phyloP scores from a whole-genome alignment of 208 protist genomes.

The Leishmania gerbilli region DNA sequence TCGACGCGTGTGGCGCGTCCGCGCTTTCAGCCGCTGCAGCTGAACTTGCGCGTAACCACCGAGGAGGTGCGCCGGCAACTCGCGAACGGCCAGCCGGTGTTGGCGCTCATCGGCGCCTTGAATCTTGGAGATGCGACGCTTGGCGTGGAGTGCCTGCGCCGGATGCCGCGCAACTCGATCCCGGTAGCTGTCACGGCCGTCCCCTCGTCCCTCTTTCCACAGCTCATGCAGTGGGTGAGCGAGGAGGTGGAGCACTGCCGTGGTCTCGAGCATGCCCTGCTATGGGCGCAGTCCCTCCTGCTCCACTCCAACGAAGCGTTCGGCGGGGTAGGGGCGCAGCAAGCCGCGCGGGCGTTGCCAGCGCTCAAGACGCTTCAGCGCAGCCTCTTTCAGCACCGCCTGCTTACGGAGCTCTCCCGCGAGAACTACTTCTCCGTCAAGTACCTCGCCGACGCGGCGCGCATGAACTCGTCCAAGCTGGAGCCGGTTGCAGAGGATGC shows the following conservation, averaged over 20 bases:
- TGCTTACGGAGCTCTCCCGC: conserved; percentile 64
- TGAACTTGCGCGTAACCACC: conserved; percentile 68
- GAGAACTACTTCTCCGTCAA: conserved; percentile 90
- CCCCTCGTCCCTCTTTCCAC: conserved; percentile 66
- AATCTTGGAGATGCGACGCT: conserved; percentile 79
- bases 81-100: conserved; percentile 47
- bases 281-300: conserved; percentile 88
- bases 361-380: conserved; percentile 73
- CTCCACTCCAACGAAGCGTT: conserved; percentile 79
- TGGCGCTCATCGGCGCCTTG: conserved; percentile 81
- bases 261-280: conserved; percentile 69
- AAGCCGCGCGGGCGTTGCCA: conserved; percentile 40
- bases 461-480: conserved; percentile 59
- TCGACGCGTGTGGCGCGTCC: conserved; percentile 74
- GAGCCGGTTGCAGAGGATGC: conserved; percentile 30
- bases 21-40: conserved; percentile 84
- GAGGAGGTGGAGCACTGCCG: conserved; percentile 73
- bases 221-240: conserved; percentile 80
- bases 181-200: conserved; percentile 77
- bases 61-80: conserved; percentile 58
- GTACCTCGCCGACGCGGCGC: conserved; percentile 80
- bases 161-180: conserved; percentile 78
- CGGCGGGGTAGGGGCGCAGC: conserved; percentile 50
- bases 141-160: conserved; percentile 75
- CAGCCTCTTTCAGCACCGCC: conserved; percentile 64